Evolutionary conservation across 2,329 filamentous ascomycete species (phyloP).

Genomic region (Pseudocercospora eumusae): DNA sequence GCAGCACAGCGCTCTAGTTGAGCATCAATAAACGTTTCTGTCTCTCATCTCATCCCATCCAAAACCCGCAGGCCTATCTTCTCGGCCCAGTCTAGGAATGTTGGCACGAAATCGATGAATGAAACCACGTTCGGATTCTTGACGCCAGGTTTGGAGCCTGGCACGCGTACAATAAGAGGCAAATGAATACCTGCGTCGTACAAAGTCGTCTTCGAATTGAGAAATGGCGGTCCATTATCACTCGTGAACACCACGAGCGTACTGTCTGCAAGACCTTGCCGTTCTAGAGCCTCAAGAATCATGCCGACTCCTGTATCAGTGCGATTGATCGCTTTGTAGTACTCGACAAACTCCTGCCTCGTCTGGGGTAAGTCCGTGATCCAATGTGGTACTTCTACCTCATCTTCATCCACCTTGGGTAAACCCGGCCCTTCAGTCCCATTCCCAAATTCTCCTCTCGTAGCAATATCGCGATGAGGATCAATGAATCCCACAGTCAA

Average conservation of each 20-base stretch:
- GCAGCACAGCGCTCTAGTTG: not conserved
- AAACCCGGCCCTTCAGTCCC: conserved; percentile 30
- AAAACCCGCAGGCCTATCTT: not conserved
- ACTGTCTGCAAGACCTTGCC: conserved; percentile 37
- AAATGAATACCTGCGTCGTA: conserved; percentile 52
- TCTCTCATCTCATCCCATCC: not conserved
- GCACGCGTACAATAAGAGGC: conserved; percentile 47
- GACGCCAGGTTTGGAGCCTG: conserved; percentile 33
- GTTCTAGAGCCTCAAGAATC: conserved; percentile 42
- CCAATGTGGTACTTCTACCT: conserved; percentile 48
- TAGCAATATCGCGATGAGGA: conserved; percentile 47
- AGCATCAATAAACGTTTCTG: not conserved
- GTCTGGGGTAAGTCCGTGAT: conserved; percentile 47
- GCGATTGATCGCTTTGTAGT: conserved; percentile 44
- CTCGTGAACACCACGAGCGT: conserved; percentile 53
- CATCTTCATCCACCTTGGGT: conserved; percentile 30
- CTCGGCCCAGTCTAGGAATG: conserved; percentile 47
- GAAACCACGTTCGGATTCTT: conserved; percentile 51
- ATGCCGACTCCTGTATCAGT: conserved; percentile 49
- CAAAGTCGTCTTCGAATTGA: conserved; percentile 56
- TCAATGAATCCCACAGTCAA: conserved; percentile 53
- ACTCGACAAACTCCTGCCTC: conserved; percentile 48
- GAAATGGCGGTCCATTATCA: conserved; percentile 54
- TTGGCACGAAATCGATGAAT: conserved; percentile 52
- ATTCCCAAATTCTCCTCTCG: conserved; percentile 50